phyloP scores from a whole-genome alignment of 2,329 filamentous ascomycete genomes.

The Ophiostoma pallidulum region DNA sequence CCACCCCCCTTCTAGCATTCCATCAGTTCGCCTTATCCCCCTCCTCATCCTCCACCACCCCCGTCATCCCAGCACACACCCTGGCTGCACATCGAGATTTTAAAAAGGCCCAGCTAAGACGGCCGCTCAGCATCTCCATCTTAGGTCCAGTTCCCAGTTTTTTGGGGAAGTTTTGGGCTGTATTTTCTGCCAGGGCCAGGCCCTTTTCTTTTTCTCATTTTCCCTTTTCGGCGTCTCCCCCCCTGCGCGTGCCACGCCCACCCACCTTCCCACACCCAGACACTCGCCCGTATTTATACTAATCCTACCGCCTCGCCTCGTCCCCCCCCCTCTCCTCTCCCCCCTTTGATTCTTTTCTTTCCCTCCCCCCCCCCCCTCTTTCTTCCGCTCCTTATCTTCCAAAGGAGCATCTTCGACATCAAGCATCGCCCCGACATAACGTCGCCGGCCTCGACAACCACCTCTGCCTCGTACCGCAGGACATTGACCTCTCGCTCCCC shows the following conservation, averaged over 20 bases:
- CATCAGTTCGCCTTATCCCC: too few species aligned
- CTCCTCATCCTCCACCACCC: too few species aligned
- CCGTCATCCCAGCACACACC: too few species aligned
- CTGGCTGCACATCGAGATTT: too few species aligned
- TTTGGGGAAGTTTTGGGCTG: too few species aligned
- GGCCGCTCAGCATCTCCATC: too few species aligned
- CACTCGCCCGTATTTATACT: conserved; percentile 1
- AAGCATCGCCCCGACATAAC: background rate
- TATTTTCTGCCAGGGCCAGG: too few species aligned
- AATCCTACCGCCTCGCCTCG: background rate
- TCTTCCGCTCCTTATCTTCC: conserved; percentile 3
- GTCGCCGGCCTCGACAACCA: background rate
- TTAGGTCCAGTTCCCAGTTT: too few species aligned
- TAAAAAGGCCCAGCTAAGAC: too few species aligned
- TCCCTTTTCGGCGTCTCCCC: background rate
- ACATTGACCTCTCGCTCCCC: too few species aligned
- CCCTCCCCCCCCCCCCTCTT: background rate
- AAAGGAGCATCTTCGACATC: background rate
- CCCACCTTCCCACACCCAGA: background rate
- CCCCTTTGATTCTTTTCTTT: conserved; percentile 3
- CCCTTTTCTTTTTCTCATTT: background rate
- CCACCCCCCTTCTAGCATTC: too few species aligned
- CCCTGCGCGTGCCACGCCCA: background rate
- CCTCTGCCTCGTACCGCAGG: too few species aligned
- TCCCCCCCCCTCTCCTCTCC: background rate